Percentiles rank a stretch among this genome's conserved stretches.
These are phyloP conservation scores for Rosa persica DNA, from an alignment of 306 rosid genomes.

Conservation along the genomic window DNA sequence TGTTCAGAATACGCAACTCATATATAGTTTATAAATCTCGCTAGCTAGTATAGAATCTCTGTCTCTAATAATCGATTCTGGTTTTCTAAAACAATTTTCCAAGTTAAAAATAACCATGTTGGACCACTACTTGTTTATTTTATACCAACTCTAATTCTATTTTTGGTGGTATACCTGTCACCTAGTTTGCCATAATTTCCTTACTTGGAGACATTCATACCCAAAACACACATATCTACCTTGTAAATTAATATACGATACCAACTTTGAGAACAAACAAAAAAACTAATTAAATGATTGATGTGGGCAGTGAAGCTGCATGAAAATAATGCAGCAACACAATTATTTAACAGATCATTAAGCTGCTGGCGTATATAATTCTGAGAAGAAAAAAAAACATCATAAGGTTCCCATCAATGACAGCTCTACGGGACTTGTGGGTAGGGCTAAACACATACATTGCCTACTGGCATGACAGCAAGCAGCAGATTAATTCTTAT, in stretches of 20 bases:
- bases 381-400: not conserved
- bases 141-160: not conserved
- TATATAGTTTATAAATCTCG: not conserved
- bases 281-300: not conserved
- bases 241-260: not conserved
- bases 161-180: not conserved
- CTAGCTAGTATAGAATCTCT: constrained; percentile 15
- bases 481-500: constrained; percentile 14
- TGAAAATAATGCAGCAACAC: constrained; percentile 31
- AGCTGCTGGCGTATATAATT: constrained; percentile 18
- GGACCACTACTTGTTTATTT: not conserved
- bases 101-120: not conserved
- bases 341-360: constrained; percentile 2
- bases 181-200: not conserved
- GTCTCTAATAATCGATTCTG: constrained; percentile 5
- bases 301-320: constrained; percentile 18
- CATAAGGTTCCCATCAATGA: constrained; percentile 22
- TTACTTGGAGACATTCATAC: not conserved
- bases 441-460: constrained; percentile 19
- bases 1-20: not conserved
- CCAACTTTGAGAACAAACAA: not conserved
- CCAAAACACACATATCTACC: not conserved
- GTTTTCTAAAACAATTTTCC: not conserved
- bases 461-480: constrained; percentile 51
- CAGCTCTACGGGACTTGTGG: constrained; percentile 42